Base-by-base conservation (phyloP, 164 flowering plant genomes). In the Vitis labrusca region DNA sequence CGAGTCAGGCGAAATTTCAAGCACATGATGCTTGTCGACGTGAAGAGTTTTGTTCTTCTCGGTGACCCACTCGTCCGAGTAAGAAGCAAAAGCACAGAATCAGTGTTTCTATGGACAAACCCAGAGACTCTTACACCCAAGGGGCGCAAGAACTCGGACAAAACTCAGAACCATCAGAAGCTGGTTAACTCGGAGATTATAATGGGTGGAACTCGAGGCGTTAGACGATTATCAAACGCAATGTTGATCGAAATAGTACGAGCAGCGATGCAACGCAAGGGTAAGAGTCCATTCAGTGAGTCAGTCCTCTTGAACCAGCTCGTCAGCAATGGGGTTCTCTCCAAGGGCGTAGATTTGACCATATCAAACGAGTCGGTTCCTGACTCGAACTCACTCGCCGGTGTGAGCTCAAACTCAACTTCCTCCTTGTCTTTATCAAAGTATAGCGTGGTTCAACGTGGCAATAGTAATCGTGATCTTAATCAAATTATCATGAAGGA, bases 201-300 rank as follows among this genome's bases (percentile, higher is more conserved):
- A n/a, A 72, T 82, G 77, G 98, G 98, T 10, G 97, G 93, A 8
- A 78, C 75, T 12, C 75, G 90, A 10, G 94, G 94, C 3, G 70
- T 89, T 1, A 77, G 98, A 52, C 71, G 95, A 16, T 63, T 94
- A 9, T 77, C 93, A 0, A 78, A 57, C 23, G 82, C 86, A 0
- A 79, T 88, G 86, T n/a, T 86, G 65, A 85, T 79, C 1, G 92
- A 88, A 59, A 92, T 92, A 5, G 97, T 84, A 1, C 74, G 89
- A 32, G 79, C 74, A 0, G 61, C 88, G 14, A 77, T 77, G 65
- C 92, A 87, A 57, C 89, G 74, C 72, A 92, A 87, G 84, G 75
- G 71, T 71, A 88, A 78, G 78, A 74, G 57, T 70, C 48, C 83
- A 30, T 74, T 89, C 2, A 73, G 85, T 7, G 98, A 94, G 76